These are phyloP conservation scores for Aspergillus candidus DNA, from an alignment of 2,329 filamentous ascomycete species.

Conservation along the genomic window DNA sequence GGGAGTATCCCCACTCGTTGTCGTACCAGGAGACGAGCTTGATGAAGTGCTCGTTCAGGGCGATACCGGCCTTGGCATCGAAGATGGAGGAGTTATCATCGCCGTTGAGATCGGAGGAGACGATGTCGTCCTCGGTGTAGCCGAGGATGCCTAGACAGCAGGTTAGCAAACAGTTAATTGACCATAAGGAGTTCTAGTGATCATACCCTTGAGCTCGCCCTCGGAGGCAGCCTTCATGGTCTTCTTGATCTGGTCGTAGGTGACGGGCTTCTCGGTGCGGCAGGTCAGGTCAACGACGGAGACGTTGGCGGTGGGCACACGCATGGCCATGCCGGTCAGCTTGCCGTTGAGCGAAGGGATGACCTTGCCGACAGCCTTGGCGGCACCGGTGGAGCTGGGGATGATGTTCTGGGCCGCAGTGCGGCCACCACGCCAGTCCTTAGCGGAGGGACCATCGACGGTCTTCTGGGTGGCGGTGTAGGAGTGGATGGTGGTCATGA, in stretches of 20 bases:
- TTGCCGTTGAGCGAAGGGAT: conserved; percentile 97
- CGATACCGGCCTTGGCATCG: conserved; percentile 98
- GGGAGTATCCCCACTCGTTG: conserved; percentile 99
- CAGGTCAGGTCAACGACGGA: conserved; percentile 96
- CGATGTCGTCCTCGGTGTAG: conserved; percentile 96
- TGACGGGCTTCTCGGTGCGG: conserved; percentile 80
- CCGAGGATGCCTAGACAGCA: conserved; percentile 65
- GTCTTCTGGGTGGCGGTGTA: conserved; percentile 99
- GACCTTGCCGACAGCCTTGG: conserved; percentile 99
- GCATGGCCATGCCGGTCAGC: conserved; percentile 99
- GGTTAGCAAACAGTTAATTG: conserved; percentile 1
- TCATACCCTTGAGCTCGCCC: conserved; percentile 71
- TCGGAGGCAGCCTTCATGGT: conserved; percentile 82
- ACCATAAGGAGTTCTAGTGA: background rate
- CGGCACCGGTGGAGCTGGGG: conserved; percentile 96
- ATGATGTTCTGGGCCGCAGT: conserved; percentile 99
- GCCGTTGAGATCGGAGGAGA: conserved; percentile 90
- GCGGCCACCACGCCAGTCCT: conserved; percentile 99
- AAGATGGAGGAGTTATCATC: conserved; percentile 95
- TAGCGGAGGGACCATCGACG: conserved; percentile 91
- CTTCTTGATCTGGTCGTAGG: conserved; percentile 79
- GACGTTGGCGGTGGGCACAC: conserved; percentile 97
- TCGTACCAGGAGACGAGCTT: conserved; percentile 99
- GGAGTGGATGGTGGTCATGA: conserved; percentile 99
- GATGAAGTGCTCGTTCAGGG: conserved; percentile 96